Percentiles rank a stretch among this genome's conserved stretches.
Evolutionary conservation across 2,329 filamentous ascomycete genomes (phyloP).

Genomic region (Aspergillus sergii): DNA sequence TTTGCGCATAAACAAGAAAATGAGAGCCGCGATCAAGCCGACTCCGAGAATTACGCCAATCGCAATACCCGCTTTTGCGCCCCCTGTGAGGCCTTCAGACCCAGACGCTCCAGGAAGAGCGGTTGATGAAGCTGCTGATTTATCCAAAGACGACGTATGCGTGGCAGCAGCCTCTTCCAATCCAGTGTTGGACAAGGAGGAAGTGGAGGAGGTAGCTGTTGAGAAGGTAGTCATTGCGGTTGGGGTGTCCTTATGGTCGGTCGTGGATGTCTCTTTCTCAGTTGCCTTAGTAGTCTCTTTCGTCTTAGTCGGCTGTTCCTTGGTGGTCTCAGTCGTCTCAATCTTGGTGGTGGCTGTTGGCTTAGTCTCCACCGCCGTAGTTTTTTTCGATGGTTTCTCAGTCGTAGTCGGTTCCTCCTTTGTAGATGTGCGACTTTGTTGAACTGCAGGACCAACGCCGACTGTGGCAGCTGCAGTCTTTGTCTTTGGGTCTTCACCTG

Average conservation of each 20-base stretch:
- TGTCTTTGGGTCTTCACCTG: slow-evolving; percentile 25
- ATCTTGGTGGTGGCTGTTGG: slow-evolving; percentile 16
- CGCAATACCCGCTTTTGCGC: slow-evolving; percentile 76
- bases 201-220: slow-evolving; percentile 26
- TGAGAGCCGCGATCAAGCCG: slow-evolving; percentile 65
- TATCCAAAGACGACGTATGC: slow-evolving; percentile 14
- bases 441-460: slow-evolving; percentile 35
- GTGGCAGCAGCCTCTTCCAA: slow-evolving; percentile 22
- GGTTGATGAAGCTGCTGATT: slow-evolving; percentile 28
- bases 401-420: slow-evolving; percentile 14
- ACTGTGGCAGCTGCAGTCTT: slow-evolving; percentile 15
- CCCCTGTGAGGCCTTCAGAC: slow-evolving; percentile 44
- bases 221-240: slow-evolving; percentile 22
- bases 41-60: slow-evolving; percentile 77
- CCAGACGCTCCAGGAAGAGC: slow-evolving; percentile 25
- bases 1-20: slow-evolving; percentile 74
- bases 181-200: slow-evolving; percentile 18
- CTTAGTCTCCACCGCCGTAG: slow-evolving; percentile 14
- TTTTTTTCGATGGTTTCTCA: slow-evolving; percentile 11
- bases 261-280: slow-evolving; percentile 15
- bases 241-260: slow-evolving; percentile 17
- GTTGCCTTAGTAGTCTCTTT: slow-evolving; percentile 19
- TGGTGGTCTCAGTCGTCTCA: slow-evolving; percentile 8
- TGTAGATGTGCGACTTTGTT: slow-evolving; percentile 12
- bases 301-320: slow-evolving; percentile 8